Conservation (phyloP, 116 monocot species). For the Cymodocea nodosa region DNA sequence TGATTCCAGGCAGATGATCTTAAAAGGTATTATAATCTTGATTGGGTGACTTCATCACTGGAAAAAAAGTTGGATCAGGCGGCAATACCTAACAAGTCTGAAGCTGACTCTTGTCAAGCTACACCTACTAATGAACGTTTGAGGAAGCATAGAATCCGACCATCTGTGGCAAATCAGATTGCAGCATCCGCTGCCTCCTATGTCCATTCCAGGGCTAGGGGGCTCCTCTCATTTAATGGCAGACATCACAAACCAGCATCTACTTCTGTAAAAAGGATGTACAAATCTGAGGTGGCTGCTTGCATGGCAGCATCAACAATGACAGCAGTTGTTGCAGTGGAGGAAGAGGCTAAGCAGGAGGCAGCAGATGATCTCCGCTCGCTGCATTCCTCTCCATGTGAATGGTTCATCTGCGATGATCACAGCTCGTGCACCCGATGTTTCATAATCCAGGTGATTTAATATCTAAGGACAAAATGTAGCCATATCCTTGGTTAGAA, state of each 20-base stretch:
- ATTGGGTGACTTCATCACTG: conserved; percentile 58
- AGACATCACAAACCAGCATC: neutral
- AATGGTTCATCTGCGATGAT: conserved; percentile 94
- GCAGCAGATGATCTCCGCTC: conserved; percentile 65
- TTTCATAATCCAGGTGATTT: conserved; percentile 69
- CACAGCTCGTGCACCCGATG: conserved; percentile 43
- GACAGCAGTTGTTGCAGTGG: conserved; percentile 81
- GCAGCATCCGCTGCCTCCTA: conserved; percentile 82
- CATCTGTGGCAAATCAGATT: conserved; percentile 54
- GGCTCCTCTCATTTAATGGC: conserved; percentile 23
- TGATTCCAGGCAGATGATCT: conserved; percentile 41
- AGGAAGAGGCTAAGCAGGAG: conserved; percentile 59
- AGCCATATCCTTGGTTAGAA: neutral
- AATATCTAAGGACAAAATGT: neutral
- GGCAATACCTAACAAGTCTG: conserved; percentile 24
- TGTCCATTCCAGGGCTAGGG: conserved; percentile 39
- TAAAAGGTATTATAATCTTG: conserved; percentile 27
- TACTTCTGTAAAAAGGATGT: neutral
- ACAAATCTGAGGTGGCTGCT: conserved; percentile 62
- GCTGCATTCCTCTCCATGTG: conserved; percentile 71
- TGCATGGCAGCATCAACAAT: conserved; percentile 66
- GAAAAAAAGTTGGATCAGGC: conserved; percentile 35
- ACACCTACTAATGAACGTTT: conserved; percentile 16
- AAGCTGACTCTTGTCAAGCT: neutral
- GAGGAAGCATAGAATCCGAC: conserved; percentile 5